These are phyloP conservation scores for Lecanosticta acicola DNA, from an alignment of 2,329 filamentous ascomycete genomes.

Conservation along the genomic window DNA sequence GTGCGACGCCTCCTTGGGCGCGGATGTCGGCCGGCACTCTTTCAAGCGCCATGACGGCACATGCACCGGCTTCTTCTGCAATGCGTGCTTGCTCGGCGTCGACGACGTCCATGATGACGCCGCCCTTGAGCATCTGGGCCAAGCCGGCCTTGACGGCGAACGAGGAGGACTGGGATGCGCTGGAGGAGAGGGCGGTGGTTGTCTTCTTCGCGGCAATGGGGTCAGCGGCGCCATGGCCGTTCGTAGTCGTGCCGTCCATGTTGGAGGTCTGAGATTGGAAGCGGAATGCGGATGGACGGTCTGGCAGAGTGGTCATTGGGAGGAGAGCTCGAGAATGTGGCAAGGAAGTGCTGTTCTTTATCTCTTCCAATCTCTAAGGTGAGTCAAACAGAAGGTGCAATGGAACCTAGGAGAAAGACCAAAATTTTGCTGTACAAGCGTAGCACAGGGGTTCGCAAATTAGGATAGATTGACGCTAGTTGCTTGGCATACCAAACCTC, in stretches of 20 bases:
- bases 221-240: conserved; percentile 18
- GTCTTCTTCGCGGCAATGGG: conserved; percentile 18
- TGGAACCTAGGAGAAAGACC: no score
- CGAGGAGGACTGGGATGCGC: conserved; percentile 38
- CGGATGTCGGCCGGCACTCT: conserved; percentile 95
- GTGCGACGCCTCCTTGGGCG: conserved; percentile 82
- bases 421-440: no score
- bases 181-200: conserved; percentile 15
- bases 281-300: conserved; percentile 15
- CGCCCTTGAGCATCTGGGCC: conserved; percentile 97
- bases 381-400: neutral
- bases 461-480: no score
- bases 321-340: no score
- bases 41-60: conserved; percentile 97
- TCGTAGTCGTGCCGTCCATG: conserved; percentile 14
- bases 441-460: no score
- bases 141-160: conserved; percentile 93
- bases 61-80: conserved; percentile 92
- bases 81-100: conserved; percentile 88
- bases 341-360: neutral
- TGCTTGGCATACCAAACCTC: no score
- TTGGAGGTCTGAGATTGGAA: conserved; percentile 11
- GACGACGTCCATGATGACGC: conserved; percentile 99
- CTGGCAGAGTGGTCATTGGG: conserved; percentile 12
- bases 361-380: neutral